Percentiles rank a stretch among this genome's conserved stretches.
Evolutionary conservation across 2,329 filamentous ascomycete species (phyloP).

Genomic region (Aulographum hederae): DNA sequence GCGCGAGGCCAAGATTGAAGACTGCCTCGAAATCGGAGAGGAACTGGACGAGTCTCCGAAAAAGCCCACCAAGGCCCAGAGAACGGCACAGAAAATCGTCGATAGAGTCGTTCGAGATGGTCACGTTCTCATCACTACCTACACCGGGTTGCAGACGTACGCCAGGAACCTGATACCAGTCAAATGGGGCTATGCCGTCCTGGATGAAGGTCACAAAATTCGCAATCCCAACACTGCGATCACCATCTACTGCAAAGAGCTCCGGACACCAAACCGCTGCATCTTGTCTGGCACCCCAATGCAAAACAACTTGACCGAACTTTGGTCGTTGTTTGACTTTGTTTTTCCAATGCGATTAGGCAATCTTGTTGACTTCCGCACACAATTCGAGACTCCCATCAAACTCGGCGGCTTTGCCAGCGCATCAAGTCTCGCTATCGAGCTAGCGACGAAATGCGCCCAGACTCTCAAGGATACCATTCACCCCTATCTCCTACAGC

Average conservation of each 20-base stretch:
- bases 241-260: slow-evolving; percentile 85
- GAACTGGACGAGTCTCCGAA: slow-evolving; percentile 17
- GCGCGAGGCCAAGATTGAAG: slow-evolving; percentile 42
- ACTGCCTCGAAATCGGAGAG: slow-evolving; percentile 32
- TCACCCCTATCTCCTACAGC: slow-evolving; percentile 78
- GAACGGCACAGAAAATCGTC: slow-evolving; percentile 57
- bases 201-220: slow-evolving; percentile 97
- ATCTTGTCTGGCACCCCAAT: slow-evolving; percentile 94
- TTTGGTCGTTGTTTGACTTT: slow-evolving; percentile 97
- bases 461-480: slow-evolving; percentile 89
- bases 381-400: slow-evolving; percentile 88
- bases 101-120: slow-evolving; percentile 67
- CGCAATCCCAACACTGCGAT: slow-evolving; percentile 91
- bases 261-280: slow-evolving; percentile 74
- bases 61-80: slow-evolving; percentile 6
- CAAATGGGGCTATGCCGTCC: slow-evolving; percentile 81
- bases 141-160: slow-evolving; percentile 89
- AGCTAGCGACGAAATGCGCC: slow-evolving; percentile 87
- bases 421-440: slow-evolving; percentile 80
- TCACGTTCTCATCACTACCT: slow-evolving; percentile 88
- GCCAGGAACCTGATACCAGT: slow-evolving; percentile 63
- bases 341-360: slow-evolving; percentile 92
- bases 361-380: slow-evolving; percentile 75
- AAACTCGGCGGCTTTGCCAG: slow-evolving; percentile 87
- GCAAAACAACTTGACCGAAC: slow-evolving; percentile 86